Evolutionary conservation across 352 stramenopile genomes (phyloP).

Genomic region (Phytophthora pseudosyringae): DNA sequence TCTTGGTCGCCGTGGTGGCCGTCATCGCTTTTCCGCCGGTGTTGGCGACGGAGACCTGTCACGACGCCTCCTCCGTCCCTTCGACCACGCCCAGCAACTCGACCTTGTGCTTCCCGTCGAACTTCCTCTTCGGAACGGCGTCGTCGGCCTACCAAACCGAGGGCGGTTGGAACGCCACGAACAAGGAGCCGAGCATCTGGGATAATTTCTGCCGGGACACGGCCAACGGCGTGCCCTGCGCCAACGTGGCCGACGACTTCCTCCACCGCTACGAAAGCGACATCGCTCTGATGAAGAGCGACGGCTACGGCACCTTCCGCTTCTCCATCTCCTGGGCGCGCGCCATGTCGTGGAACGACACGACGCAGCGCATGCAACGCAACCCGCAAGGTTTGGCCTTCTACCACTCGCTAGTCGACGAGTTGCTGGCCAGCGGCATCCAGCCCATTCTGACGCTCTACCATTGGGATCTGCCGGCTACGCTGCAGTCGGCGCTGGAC

Average conservation of each 20-base stretch:
- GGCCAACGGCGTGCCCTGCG: constrained; percentile 67
- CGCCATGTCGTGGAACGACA: constrained; percentile 83
- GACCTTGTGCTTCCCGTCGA: constrained; percentile 56
- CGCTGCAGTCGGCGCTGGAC: constrained; percentile 81
- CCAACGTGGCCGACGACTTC: constrained; percentile 94
- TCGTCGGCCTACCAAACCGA: constrained; percentile 95
- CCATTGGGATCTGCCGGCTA: constrained; percentile 95
- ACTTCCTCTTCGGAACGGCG: constrained; percentile 90
- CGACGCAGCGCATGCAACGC: constrained; percentile 45
- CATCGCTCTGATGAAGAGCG: constrained; percentile 90
- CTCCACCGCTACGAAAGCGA: constrained; percentile 91
- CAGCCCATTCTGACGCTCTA: constrained; percentile 94
- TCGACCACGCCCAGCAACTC: constrained; percentile 4
- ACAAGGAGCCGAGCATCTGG: constrained; percentile 90
- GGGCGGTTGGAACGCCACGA: constrained; percentile 84
- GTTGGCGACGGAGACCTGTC: constrained; percentile 18
- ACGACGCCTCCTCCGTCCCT: constrained; percentile 3
- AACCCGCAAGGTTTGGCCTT: constrained; percentile 92
- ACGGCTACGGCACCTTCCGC: constrained; percentile 91
- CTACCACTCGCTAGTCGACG: constrained; percentile 77
- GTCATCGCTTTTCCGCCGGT: neutral
- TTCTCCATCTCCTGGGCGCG: constrained; percentile 91
- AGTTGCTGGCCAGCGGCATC: constrained; percentile 77
- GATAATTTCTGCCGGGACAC: constrained; percentile 90
- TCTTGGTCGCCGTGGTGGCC: neutral